These are phyloP conservation scores for Stagonosporopsis tanaceti DNA, from an alignment of 2,329 filamentous ascomycete species.

Conservation along the genomic window DNA sequence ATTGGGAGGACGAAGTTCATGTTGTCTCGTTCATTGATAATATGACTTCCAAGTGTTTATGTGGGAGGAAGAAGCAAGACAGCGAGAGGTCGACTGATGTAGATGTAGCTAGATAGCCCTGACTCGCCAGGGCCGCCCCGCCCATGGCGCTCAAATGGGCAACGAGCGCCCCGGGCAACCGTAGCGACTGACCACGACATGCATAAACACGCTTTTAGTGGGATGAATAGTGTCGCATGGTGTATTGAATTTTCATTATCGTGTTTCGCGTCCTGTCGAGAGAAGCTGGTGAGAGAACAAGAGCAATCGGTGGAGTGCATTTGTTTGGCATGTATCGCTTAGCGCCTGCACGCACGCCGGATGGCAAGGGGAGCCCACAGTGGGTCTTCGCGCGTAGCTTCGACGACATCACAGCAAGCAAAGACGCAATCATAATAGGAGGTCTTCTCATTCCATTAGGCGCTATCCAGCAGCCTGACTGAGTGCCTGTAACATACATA, in stretches of 20 bases:
- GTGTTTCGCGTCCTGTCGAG: background rate
- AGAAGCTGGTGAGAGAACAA: background rate
- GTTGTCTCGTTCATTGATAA: background rate
- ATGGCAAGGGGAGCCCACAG: slow-evolving; percentile 6
- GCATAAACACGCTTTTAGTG: background rate
- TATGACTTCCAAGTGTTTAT: background rate
- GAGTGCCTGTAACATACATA: slow-evolving; percentile 38
- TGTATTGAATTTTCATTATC: background rate
- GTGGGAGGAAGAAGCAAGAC: slow-evolving; percentile 3
- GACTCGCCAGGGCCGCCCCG: slow-evolving; percentile 18
- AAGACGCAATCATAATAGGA: slow-evolving; percentile 15
- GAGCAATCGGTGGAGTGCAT: background rate
- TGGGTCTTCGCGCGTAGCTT: slow-evolving; percentile 15
- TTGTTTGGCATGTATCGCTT: slow-evolving; percentile 5
- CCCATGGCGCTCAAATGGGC: slow-evolving; percentile 1
- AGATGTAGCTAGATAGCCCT: slow-evolving; percentile 17
- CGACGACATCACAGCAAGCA: slow-evolving; percentile 33
- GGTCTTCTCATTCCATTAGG: slow-evolving; percentile 32
- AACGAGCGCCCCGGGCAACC: slow-evolving; percentile 6
- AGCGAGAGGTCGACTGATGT: slow-evolving; percentile 11
- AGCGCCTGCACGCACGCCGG: slow-evolving; percentile 8
- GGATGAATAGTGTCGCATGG: background rate
- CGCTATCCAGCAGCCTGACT: slow-evolving; percentile 33
- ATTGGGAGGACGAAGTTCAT: slow-evolving; percentile 21
- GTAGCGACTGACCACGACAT: background rate